Evolutionary conservation across 768 basidiomycete genomes (phyloP).

Genomic region (Baorangia bicolor): DNA sequence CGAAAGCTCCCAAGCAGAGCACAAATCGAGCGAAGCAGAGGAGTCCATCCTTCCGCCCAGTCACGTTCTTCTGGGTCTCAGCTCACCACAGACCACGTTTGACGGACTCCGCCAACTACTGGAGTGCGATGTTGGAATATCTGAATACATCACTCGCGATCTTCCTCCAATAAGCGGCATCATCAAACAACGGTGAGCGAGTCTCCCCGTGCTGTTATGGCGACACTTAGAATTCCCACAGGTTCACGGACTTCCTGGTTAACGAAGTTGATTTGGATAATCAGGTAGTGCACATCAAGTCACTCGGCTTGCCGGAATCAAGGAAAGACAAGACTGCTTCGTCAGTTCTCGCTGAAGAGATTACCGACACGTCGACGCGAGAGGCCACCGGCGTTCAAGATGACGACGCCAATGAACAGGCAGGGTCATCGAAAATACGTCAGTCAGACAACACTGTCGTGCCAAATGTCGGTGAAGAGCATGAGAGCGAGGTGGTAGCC

Average conservation of each 20-base stretch:
- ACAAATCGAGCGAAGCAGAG: constrained; percentile 1
- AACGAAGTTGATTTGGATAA: constrained; percentile 84
- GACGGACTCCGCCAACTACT: constrained; percentile 56
- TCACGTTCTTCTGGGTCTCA: constrained; percentile 63
- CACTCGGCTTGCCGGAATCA: constrained; percentile 66
- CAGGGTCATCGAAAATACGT: constrained; percentile 4
- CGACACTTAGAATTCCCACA: constrained; percentile 31
- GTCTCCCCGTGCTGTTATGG: not conserved
- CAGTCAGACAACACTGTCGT: not conserved
- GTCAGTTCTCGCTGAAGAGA: constrained; percentile 19
- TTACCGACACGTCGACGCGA: constrained; percentile 10
- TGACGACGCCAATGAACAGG: not conserved
- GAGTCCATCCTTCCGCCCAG: constrained; percentile 65
- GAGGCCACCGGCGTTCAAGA: constrained; percentile 14
- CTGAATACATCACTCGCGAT: constrained; percentile 74
- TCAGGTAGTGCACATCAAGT: constrained; percentile 78
- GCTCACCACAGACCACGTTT: constrained; percentile 47
- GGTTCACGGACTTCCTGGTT: constrained; percentile 97
- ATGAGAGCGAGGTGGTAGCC: not conserved
- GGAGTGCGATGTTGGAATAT: constrained; percentile 88
- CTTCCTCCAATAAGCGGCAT: constrained; percentile 82
- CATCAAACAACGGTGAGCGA: constrained; percentile 88
- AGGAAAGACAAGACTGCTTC: constrained; percentile 40
- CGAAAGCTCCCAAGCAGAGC: constrained; percentile 5
- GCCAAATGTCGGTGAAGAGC: not conserved